Conservation (phyloP, 2,329 filamentous ascomycete genomes). For the Didymella exigua region DNA sequence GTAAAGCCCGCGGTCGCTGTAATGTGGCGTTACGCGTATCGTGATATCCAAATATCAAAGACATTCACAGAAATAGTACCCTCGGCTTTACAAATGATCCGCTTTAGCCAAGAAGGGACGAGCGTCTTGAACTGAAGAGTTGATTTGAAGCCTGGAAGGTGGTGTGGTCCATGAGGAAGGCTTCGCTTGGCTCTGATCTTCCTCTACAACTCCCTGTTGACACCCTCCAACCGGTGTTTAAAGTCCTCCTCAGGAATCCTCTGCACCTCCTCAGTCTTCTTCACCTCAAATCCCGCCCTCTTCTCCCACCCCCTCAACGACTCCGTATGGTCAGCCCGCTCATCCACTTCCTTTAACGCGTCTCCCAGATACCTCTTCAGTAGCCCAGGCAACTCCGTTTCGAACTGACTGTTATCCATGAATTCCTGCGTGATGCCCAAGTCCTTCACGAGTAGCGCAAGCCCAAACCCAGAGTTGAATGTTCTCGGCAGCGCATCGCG, state of each 20-base stretch:
- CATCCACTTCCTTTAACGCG: constrained; percentile 37
- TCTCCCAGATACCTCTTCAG: constrained; percentile 41
- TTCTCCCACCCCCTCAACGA: constrained; percentile 46
- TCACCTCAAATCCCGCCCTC: constrained; percentile 39
- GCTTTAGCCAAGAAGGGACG: too few relatives aligned
- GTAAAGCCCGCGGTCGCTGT: too few relatives aligned
- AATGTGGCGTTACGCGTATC: too few relatives aligned
- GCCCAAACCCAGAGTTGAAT: constrained; percentile 43
- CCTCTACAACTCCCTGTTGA: not conserved
- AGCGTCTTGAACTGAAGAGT: too few relatives aligned
- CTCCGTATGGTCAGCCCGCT: constrained; percentile 44
- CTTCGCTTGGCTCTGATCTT: too few relatives aligned
- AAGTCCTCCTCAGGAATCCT: not conserved
- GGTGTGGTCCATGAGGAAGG: too few relatives aligned
- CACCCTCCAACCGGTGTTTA: constrained; percentile 1
- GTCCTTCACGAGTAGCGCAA: constrained; percentile 46
- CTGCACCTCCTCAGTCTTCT: not conserved
- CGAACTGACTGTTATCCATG: constrained; percentile 40
- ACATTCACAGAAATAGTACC: too few relatives aligned
- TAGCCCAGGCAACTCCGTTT: constrained; percentile 39
- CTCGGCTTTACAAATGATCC: too few relatives aligned
- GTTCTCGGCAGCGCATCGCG: constrained; percentile 25
- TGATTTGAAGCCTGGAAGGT: too few relatives aligned
- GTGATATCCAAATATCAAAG: too few relatives aligned
- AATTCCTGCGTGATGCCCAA: constrained; percentile 46